A percentile compares a stretch with the other conserved stretches of the same genome.
phyloP scores from a whole-genome alignment of 371 early-diverging fungal genomes.

The Paraphysoderma sedebokerense region DNA sequence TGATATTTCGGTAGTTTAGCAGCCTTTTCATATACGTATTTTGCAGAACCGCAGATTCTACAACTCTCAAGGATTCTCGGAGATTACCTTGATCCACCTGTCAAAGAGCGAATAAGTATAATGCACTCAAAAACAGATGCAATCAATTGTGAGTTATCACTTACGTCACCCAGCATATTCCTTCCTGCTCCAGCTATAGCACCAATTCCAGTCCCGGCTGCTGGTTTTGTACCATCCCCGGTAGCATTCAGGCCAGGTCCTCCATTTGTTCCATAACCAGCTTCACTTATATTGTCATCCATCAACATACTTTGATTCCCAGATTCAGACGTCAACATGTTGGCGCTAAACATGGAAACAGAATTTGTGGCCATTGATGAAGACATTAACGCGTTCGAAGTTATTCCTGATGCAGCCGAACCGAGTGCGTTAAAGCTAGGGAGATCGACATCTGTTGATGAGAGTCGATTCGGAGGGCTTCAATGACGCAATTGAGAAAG shows the following conservation, averaged over 20 bases:
- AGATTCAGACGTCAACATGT: no score
- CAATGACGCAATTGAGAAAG: neutral
- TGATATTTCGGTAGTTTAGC: slow-evolving; percentile 16
- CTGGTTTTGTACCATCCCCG: neutral
- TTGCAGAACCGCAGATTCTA: slow-evolving; percentile 25
- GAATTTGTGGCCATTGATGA: no score
- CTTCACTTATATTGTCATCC: no score
- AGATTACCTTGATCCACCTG: slow-evolving; percentile 18
- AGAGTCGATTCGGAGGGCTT: neutral
- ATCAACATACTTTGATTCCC: no score
- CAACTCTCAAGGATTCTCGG: slow-evolving; percentile 11
- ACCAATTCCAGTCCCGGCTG: neutral
- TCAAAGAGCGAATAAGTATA: neutral
- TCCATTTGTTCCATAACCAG: no score
- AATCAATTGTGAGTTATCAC: neutral
- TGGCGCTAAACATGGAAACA: no score
- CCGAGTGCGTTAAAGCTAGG: neutral
- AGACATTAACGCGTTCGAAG: no score
- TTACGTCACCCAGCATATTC: neutral
- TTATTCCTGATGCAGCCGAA: no score
- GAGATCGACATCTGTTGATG: neutral
- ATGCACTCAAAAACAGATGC: neutral
- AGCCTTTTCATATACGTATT: slow-evolving; percentile 20
- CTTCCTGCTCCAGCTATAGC: neutral
- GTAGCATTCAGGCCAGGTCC: no score